Evolutionary conservation across 1,139 yeast species (phyloP), one percentile per base, ranked within the genome.

Genomic region (Yamadazyma epiphylla): DNA sequence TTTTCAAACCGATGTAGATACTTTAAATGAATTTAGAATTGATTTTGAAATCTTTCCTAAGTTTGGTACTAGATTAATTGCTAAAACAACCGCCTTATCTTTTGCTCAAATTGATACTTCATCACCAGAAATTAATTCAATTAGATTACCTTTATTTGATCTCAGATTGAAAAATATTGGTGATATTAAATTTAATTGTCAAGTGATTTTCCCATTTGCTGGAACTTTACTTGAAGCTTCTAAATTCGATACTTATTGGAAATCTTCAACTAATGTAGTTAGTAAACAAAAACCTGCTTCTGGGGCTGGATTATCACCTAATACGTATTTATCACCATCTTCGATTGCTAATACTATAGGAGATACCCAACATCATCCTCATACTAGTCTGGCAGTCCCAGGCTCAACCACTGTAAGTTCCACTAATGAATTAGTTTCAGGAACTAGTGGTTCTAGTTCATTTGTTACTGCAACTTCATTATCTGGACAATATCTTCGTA

Each of bases 181-280:
- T 10, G 85, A 81, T 37, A 59, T 91, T 24, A 72, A 71, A 22
- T 83, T 89, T 56, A 76, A 77, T 38, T 88, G 80, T 58, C 94
- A 87, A 46, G 76, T 91, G 5, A 86, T 91, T 33, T 79, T 80
- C 52, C 97, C 98, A n/a, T 91, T 82, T 55, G 70, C 82, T 4
- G 96, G 96, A 4, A 70, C 69, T 10, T 81, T 95, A 7, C 64
- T 91, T 33, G 97, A 89, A 54, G 85, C 94, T 25, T 80, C 95
- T 5, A 86, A 88, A 59, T 89, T 86, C 51, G 96, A 89, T 49
- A 89, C 97, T 0, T 91, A 91, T 58, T 91, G 98, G 98, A 91
- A 89, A 57, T 80, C 95, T 1, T 84, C 95, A 0, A 74, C 74
- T 4, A 60, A 61, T 27, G 60, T 62, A 32, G 60, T 63, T 14